Conservation (phyloP, 176 grass and related monocot genomes). For the Oryza australiensis region DNA sequence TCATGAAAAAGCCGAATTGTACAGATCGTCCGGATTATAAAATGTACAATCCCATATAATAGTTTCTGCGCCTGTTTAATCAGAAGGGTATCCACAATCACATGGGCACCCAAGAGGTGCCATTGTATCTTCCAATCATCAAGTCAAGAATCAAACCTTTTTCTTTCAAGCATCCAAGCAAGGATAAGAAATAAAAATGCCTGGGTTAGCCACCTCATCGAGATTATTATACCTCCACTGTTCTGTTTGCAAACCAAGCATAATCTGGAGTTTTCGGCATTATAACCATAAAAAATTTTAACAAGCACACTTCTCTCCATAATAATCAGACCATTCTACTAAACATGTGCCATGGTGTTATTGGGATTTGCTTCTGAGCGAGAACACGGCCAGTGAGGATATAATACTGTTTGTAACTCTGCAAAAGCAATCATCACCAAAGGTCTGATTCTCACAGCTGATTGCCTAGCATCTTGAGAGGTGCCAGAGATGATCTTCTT, state of each 20-base stretch:
- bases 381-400: constrained; percentile 27
- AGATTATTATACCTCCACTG: constrained; percentile 18
- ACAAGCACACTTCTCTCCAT: constrained; percentile 13
- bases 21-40: constrained; percentile 40
- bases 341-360: constrained; percentile 37
- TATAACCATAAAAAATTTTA: constrained; percentile 30
- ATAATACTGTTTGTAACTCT: constrained; percentile 9
- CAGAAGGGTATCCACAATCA: constrained; percentile 32
- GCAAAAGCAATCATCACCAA: constrained; percentile 29
- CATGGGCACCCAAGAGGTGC: constrained; percentile 44
- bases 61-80: constrained; percentile 35
- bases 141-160: constrained; percentile 30
- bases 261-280: constrained; percentile 17
- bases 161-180: constrained; percentile 28
- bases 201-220: constrained; percentile 29
- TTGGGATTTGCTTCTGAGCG: background rate
- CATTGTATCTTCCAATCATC: constrained; percentile 40
- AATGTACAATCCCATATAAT: constrained; percentile 43
- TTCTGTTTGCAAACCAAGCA: constrained; percentile 12
- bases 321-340: constrained; percentile 22
- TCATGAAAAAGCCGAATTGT: constrained; percentile 34
- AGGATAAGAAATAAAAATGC: constrained; percentile 40
- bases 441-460: constrained; percentile 38
- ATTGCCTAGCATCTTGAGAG: constrained; percentile 34
- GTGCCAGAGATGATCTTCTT: constrained; percentile 32